These are phyloP conservation scores for Lolium perenne DNA, from an alignment of 176 grass and related monocot genomes.

Conservation along the genomic window DNA sequence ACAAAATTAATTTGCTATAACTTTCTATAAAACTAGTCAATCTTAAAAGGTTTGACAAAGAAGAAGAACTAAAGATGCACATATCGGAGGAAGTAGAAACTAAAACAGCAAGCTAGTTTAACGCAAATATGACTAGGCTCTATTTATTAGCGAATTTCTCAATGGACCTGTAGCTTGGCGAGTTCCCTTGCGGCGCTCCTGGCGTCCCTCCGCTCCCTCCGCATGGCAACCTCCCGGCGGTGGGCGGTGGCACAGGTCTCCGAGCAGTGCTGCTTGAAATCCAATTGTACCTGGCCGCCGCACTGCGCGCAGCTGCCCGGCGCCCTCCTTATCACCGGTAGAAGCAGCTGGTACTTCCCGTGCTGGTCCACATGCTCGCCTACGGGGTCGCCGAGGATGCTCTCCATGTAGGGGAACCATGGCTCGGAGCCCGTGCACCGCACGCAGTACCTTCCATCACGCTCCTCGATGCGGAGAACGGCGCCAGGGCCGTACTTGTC, in stretches of 20 bases:
- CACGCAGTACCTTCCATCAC: background rate
- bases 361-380: background rate
- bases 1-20: too few relatives aligned
- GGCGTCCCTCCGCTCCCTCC: slow-evolving; percentile 4
- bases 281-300: background rate
- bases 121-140: background rate
- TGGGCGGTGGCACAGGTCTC: background rate
- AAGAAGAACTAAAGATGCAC: too few relatives aligned
- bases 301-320: background rate
- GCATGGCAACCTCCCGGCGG: background rate
- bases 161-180: background rate
- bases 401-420: slow-evolving; percentile 6
- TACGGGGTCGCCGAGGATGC: slow-evolving; percentile 2
- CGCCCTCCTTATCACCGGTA: slow-evolving; percentile 11
- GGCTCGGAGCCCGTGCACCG: slow-evolving; percentile 25
- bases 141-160: background rate
- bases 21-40: too few relatives aligned
- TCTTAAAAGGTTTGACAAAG: too few relatives aligned
- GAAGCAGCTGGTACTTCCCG: slow-evolving; percentile 1
- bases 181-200: background rate
- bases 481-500: background rate
- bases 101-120: background rate
- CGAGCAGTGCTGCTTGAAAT: slow-evolving; percentile 1
- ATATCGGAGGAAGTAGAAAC: too few relatives aligned
- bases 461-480: background rate